Evolutionary conservation across 768 basidiomycete species (phyloP).

Genomic region (Phaffia australis): DNA sequence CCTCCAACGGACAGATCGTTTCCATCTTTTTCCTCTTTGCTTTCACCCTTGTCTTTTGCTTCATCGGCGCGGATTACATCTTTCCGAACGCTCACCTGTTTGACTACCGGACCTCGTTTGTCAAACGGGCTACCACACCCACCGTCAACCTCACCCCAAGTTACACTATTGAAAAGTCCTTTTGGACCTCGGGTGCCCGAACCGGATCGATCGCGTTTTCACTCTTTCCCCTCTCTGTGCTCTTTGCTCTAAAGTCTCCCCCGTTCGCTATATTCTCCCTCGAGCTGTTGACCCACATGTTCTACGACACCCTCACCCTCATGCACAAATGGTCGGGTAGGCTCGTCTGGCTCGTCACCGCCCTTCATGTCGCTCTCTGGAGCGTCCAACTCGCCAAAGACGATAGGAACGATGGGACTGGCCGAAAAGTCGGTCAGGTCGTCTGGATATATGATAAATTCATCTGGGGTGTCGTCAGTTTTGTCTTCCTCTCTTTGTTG

Average conservation of each 20-base stretch:
- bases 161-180: slow-evolving; percentile 55
- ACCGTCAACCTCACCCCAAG: slow-evolving; percentile 42
- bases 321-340: slow-evolving; percentile 63
- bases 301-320: slow-evolving; percentile 63
- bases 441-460: slow-evolving; percentile 55
- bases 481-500: slow-evolving; percentile 47
- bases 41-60: slow-evolving; percentile 44
- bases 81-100: slow-evolving; percentile 44
- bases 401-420: slow-evolving; percentile 42
- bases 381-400: slow-evolving; percentile 55
- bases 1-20: slow-evolving; percentile 56
- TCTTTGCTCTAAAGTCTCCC: slow-evolving; percentile 56
- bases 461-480: slow-evolving; percentile 51
- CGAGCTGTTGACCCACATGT: slow-evolving; percentile 52
- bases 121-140: slow-evolving; percentile 38
- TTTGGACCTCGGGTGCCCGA: slow-evolving; percentile 61
- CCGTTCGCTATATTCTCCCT: slow-evolving; percentile 63
- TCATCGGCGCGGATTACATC: slow-evolving; percentile 61
- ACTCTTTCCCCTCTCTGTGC: slow-evolving; percentile 56
- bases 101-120: slow-evolving; percentile 31
- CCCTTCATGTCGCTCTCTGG: slow-evolving; percentile 58
- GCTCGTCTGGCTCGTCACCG: slow-evolving; percentile 54
- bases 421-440: slow-evolving; percentile 40
- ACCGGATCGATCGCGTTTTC: slow-evolving; percentile 62
- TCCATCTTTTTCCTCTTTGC: slow-evolving; percentile 44